Base-by-base conservation (phyloP, 148 eudicot species). In the Euryodendron excelsum region DNA sequence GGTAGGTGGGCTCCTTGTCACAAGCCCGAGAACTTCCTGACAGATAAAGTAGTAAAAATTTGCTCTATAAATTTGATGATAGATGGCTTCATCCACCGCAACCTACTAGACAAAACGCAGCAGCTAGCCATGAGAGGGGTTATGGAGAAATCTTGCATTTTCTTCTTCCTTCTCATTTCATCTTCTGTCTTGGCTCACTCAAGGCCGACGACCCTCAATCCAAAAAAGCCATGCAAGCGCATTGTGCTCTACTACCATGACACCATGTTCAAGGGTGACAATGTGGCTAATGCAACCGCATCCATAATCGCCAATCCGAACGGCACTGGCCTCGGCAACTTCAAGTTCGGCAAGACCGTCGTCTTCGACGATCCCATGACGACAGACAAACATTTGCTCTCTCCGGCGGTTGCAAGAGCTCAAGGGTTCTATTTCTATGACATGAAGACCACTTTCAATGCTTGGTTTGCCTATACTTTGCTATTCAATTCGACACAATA, bases 361-460 rank as follows among this genome's bases (percentile, higher is more conserved):
- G 80, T 86, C 21, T 86, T 83, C 36, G 88, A 86, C 13, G 88
- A 86, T 60, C 84, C 82, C 4, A 31, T 83, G 45, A 86, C 86
- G 0, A 31, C 33, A 17, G 88, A 86, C 77, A 37, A 68, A 3
- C 21, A 64, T 15, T 70, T 80, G 1, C 66, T 13, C 0, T 86
- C 86, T 0, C 48, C 82, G 4, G 82, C 84, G 4, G 82, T 78
- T 8, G 88, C 80, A 0, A 69, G 84, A 39, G 88, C 86, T 15
- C 88, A 85, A 39, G 88, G 88, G 5, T 55, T 82, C 52, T 85
- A 85, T 52, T 77, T 85, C 61, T 85, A 85, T 5, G 72, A 83
- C 72, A 77, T 55, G 82, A 85, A 85, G 59, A 37, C 34, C 50
- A 58, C 73, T 0, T 80, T 1, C 50, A 85, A 69, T 34, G 88